A percentile compares a stretch with the other conserved stretches of the same genome.
These are phyloP conservation scores for Rhynchospora breviuscula DNA, from an alignment of 176 grass and related monocot genomes.

Conservation along the genomic window DNA sequence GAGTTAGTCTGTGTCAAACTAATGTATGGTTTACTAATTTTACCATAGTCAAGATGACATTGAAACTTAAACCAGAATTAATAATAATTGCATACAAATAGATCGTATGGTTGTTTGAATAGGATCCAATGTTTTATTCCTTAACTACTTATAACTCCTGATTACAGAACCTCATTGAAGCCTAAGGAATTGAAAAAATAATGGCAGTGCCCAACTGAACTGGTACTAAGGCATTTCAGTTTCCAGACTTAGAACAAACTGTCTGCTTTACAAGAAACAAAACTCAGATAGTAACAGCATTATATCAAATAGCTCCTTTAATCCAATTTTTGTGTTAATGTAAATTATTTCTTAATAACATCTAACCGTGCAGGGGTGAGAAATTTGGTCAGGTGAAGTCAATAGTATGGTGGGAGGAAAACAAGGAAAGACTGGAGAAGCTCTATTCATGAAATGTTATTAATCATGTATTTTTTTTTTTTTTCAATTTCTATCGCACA, in stretches of 20 bases:
- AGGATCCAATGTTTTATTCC: not conserved
- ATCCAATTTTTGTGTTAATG: not conserved
- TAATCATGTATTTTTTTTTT: not conserved
- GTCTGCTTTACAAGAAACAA: not conserved
- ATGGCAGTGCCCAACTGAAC: not conserved
- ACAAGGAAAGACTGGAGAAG: conserved; percentile 31
- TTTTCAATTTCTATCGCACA: not conserved
- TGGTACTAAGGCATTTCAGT: not conserved
- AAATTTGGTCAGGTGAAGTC: conserved; percentile 38
- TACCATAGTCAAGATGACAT: not conserved
- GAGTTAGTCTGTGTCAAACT: conserved; percentile 30
- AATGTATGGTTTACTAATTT: conserved; percentile 6
- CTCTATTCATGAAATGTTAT: conserved; percentile 4
- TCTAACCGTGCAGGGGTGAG: conserved; percentile 27
- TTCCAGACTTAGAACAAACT: not conserved
- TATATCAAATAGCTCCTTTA: not conserved
- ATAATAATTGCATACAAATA: not conserved
- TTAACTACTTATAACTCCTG: not conserved
- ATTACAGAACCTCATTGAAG: not conserved
- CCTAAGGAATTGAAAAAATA: not conserved
- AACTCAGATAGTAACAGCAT: not conserved
- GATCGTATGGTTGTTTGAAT: not conserved
- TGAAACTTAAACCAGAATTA: not conserved
- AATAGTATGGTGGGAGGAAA: conserved; percentile 48
- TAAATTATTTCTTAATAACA: not conserved